phyloP scores from a whole-genome alignment of 2,329 filamentous ascomycete genomes.

The Aspergillus sp. region DNA sequence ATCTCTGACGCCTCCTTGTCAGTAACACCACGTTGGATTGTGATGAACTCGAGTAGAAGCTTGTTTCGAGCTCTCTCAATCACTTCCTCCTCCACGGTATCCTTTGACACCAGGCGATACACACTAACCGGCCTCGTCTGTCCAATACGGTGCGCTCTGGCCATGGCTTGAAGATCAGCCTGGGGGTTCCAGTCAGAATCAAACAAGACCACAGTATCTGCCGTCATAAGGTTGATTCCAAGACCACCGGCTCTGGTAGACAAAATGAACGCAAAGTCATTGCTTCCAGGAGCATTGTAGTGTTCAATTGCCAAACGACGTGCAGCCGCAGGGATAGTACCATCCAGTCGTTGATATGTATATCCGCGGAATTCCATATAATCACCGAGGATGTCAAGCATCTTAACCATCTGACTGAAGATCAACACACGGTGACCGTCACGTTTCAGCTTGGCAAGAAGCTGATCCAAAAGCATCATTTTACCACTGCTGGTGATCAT shows the following conservation, averaged over 20 bases:
- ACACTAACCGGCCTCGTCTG: slow-evolving; percentile 96
- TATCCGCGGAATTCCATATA: slow-evolving; percentile 93
- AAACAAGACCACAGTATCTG: slow-evolving; percentile 95
- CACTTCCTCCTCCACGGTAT: slow-evolving; percentile 97
- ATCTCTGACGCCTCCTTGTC: slow-evolving; percentile 88
- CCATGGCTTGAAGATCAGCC: slow-evolving; percentile 97
- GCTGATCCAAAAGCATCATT: slow-evolving; percentile 97
- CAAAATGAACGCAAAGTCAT: slow-evolving; percentile 93
- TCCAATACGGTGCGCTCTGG: slow-evolving; percentile 93
- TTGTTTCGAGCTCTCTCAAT: slow-evolving; percentile 96
- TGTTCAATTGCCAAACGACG: slow-evolving; percentile 95
- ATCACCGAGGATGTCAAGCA: slow-evolving; percentile 93
- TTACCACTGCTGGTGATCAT: slow-evolving; percentile 97
- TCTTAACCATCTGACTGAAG: slow-evolving; percentile 99
- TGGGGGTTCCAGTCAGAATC: slow-evolving; percentile 98
- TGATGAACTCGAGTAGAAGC: slow-evolving; percentile 93
- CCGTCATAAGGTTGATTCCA: slow-evolving; percentile 99
- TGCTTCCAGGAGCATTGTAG: slow-evolving; percentile 94
- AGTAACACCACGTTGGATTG: slow-evolving; percentile 93
- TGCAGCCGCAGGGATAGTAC: slow-evolving; percentile 85
- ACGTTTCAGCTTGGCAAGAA: slow-evolving; percentile 89
- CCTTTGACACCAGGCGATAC: slow-evolving; percentile 94
- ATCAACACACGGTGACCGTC: slow-evolving; percentile 96
- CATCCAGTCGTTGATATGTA: slow-evolving; percentile 90
- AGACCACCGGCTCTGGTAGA: slow-evolving; percentile 94